Percentiles rank a stretch among this genome's conserved stretches.
phyloP scores from a whole-genome alignment of 768 basidiomycete genomes.

The Cyclocybe cylindracea region DNA sequence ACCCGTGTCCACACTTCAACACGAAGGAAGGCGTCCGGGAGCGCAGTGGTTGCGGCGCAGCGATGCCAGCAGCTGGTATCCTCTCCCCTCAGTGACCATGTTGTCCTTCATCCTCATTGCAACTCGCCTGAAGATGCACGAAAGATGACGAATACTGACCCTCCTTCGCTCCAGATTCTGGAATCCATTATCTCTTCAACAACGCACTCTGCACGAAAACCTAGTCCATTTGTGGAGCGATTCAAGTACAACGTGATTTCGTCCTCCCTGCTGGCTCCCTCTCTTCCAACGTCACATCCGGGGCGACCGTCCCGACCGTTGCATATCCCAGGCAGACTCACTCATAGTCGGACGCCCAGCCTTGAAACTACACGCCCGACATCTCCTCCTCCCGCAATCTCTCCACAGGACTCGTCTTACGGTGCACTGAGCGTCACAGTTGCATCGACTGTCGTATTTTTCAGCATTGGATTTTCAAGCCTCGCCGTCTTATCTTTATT shows the following conservation, averaged over 20 bases:
- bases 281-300: conserved; percentile 44
- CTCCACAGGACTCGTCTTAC: conserved; percentile 35
- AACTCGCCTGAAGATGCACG: neutral
- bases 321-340: conserved; percentile 51
- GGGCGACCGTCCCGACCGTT: conserved; percentile 33
- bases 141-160: conserved; percentile 11
- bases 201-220: conserved; percentile 30
- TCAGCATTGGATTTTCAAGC: conserved; percentile 45
- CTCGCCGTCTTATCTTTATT: conserved; percentile 39
- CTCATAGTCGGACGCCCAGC: conserved; percentile 46
- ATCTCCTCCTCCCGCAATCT: conserved; percentile 19
- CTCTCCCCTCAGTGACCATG: no score
- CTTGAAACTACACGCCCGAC: conserved; percentile 22
- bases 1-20: no score
- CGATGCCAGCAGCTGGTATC: no score
- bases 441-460: conserved; percentile 37
- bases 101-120: no score
- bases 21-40: no score
- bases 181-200: conserved; percentile 35
- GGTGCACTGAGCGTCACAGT: conserved; percentile 41
- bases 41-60: no score
- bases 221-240: conserved; percentile 65
- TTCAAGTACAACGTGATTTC: conserved; percentile 87
- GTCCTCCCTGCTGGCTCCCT: conserved; percentile 68
- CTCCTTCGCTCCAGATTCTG: conserved; percentile 32